Conservation (phyloP, 2,329 filamentous ascomycete genomes). For the Aschersonia sp. region DNA sequence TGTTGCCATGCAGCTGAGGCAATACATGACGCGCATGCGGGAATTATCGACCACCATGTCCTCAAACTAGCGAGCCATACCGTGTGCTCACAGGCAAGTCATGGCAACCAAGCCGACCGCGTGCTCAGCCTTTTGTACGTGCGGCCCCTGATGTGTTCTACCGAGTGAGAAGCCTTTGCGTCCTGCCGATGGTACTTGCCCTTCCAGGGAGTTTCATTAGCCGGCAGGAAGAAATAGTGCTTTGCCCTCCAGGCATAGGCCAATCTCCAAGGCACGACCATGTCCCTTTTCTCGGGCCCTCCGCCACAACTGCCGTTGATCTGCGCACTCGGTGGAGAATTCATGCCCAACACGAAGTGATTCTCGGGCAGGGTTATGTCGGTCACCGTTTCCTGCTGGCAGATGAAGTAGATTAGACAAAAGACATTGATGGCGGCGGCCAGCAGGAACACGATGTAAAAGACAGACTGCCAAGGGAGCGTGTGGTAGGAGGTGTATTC, state of each 20-base stretch:
- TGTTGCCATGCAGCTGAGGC: no score
- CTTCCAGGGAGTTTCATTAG: slow-evolving; percentile 11
- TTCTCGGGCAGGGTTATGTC: slow-evolving; percentile 71
- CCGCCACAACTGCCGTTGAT: slow-evolving; percentile 24
- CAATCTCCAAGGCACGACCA: slow-evolving; percentile 27
- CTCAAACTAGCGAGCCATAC: not conserved
- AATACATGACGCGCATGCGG: no score
- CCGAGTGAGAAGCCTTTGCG: slow-evolving; percentile 13
- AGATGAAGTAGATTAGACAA: slow-evolving; percentile 46
- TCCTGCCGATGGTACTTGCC: slow-evolving; percentile 14
- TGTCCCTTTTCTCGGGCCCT: slow-evolving; percentile 18
- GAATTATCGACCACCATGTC: not conserved
- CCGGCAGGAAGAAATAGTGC: slow-evolving; percentile 29
- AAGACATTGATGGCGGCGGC: slow-evolving; percentile 55
- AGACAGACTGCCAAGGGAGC: slow-evolving; percentile 45
- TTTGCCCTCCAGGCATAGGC: slow-evolving; percentile 21
- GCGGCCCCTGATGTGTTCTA: slow-evolving; percentile 3
- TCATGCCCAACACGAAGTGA: slow-evolving; percentile 57
- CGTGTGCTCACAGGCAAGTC: not conserved
- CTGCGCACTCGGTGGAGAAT: slow-evolving; percentile 27
- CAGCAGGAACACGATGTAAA: slow-evolving; percentile 49
- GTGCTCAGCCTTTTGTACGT: slow-evolving; percentile 16
- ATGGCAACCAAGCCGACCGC: slow-evolving; percentile 12
- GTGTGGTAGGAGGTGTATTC: slow-evolving; percentile 57
- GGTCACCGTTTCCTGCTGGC: slow-evolving; percentile 47